phyloP scores from a whole-genome alignment of 2,329 filamentous ascomycete species.

The Pezicula rhizophila region DNA sequence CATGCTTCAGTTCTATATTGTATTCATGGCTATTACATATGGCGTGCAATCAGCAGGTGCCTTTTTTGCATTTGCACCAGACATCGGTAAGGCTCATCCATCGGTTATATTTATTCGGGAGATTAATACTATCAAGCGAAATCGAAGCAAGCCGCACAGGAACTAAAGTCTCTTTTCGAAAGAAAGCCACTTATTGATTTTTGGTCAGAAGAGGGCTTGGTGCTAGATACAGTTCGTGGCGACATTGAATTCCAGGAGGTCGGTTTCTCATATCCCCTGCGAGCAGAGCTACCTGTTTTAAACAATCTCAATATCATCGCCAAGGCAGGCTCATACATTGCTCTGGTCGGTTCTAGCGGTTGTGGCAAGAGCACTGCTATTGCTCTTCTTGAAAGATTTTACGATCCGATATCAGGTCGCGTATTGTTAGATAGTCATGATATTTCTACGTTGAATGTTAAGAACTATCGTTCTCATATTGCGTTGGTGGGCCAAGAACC shows the following conservation, averaged over 20 bases:
- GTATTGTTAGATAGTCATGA: slow-evolving; percentile 27
- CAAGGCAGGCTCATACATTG: slow-evolving; percentile 35
- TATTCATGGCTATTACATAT: slow-evolving; percentile 40
- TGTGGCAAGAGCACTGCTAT: slow-evolving; percentile 59
- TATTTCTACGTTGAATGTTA: slow-evolving; percentile 50
- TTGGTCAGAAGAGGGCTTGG: slow-evolving; percentile 34
- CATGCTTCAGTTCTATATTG: slow-evolving; percentile 40
- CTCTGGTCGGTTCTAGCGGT: slow-evolving; percentile 50
- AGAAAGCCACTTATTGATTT: slow-evolving; percentile 44
- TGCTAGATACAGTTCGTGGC: not conserved
- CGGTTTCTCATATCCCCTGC: slow-evolving; percentile 56
- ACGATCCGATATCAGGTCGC: slow-evolving; percentile 54
- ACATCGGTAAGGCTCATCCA: not conserved
- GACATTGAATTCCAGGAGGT: slow-evolving; percentile 41
- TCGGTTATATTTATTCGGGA: not conserved
- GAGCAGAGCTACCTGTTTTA: slow-evolving; percentile 48
- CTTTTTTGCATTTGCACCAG: not conserved
- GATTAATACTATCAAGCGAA: not conserved
- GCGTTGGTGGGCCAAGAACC: slow-evolving; percentile 69
- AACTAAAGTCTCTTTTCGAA: slow-evolving; percentile 15
- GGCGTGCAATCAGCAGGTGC: not conserved
- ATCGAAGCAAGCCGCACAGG: slow-evolving; percentile 42
- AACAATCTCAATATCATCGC: slow-evolving; percentile 54
- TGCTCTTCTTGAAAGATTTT: slow-evolving; percentile 84
- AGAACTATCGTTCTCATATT: slow-evolving; percentile 54